phyloP scores from a whole-genome alignment of 1,284 basidiomycete genomes.

The Ceratobasidium sp. region DNA sequence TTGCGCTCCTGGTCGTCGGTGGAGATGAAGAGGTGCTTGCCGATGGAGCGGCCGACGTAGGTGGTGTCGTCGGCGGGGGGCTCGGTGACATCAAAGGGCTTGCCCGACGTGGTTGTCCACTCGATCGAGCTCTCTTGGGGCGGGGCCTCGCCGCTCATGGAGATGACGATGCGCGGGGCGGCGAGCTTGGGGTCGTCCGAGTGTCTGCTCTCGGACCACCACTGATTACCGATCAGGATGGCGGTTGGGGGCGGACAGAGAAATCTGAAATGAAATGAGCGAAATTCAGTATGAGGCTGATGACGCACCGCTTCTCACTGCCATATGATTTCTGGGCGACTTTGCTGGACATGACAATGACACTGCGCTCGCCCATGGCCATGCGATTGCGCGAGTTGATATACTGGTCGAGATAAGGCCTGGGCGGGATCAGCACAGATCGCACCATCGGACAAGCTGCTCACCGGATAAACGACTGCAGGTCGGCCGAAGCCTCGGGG shows the following conservation, averaged over 20 bases:
- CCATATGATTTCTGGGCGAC: constrained; percentile 98
- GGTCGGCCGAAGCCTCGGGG: constrained; percentile 60
- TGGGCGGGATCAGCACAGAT: constrained; percentile 45
- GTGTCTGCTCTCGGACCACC: constrained; percentile 81
- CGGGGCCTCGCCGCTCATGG: constrained; percentile 87
- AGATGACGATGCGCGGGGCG: constrained; percentile 85
- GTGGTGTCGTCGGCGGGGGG: constrained; percentile 74
- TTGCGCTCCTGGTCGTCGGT: constrained; percentile 84
- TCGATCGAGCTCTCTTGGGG: constrained; percentile 83
- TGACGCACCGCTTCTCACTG: constrained; percentile 82
- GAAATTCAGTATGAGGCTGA: constrained; percentile 13
- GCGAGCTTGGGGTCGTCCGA: constrained; percentile 76
- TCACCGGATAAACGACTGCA: constrained; percentile 80
- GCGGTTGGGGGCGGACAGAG: constrained; percentile 95
- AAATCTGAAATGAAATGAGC: constrained; percentile 64
- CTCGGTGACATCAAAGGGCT: constrained; percentile 80
- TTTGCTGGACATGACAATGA: constrained; percentile 95
- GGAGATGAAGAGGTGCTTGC: constrained; percentile 89
- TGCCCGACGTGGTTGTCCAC: constrained; percentile 82
- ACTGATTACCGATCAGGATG: constrained; percentile 91
- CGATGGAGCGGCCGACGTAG: constrained; percentile 85
- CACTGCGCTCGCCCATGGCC: constrained; percentile 88
- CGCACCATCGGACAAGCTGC: constrained; percentile 44
- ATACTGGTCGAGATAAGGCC: constrained; percentile 83
- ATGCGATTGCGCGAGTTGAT: constrained; percentile 84